phyloP scores from a whole-genome alignment of 2,329 filamentous ascomycete genomes.

The Pseudonectria foliicola region DNA sequence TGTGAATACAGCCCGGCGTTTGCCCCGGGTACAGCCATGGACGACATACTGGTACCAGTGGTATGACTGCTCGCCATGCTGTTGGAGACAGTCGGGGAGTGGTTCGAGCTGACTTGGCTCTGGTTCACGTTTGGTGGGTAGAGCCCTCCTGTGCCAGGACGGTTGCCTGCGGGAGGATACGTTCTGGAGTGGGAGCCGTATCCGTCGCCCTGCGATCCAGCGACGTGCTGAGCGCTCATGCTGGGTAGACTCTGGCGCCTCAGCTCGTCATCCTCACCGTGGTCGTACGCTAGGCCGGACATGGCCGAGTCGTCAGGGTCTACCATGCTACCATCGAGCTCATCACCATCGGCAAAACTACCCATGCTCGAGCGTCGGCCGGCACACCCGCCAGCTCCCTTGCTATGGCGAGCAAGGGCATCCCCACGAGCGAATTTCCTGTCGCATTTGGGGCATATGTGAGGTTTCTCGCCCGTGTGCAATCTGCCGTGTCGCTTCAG shows the following conservation, averaged over 20 bases:
- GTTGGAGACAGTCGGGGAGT: slow-evolving; percentile 43
- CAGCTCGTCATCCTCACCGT: slow-evolving; percentile 54
- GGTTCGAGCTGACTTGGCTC: slow-evolving; percentile 46
- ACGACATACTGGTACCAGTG: slow-evolving; percentile 42
- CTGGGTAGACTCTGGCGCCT: slow-evolving; percentile 65
- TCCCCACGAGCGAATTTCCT: slow-evolving; percentile 93
- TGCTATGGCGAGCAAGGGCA: slow-evolving; percentile 88
- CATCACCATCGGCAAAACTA: slow-evolving; percentile 73
- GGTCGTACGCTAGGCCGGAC: slow-evolving; percentile 50
- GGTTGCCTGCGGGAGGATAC: slow-evolving; percentile 63
- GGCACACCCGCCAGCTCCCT: slow-evolving; percentile 91
- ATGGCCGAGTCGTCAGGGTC: slow-evolving; percentile 51
- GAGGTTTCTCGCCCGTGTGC: slow-evolving; percentile 91
- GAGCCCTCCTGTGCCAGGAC: slow-evolving; percentile 45
- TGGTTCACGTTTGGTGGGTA: slow-evolving; percentile 57
- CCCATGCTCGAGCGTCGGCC: slow-evolving; percentile 82
- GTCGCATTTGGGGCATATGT: slow-evolving; percentile 91
- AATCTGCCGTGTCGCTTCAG: slow-evolving; percentile 94
- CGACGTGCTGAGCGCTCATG: slow-evolving; percentile 65
- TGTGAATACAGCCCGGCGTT: slow-evolving; percentile 61
- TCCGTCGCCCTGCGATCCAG: slow-evolving; percentile 38
- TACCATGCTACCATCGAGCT: slow-evolving; percentile 47
- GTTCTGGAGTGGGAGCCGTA: slow-evolving; percentile 63
- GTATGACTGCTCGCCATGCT: slow-evolving; percentile 37
- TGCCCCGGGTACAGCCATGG: slow-evolving; percentile 38